Conservation (phyloP, 441 rosid genomes). For the Euphorbia schlechtendalii region DNA sequence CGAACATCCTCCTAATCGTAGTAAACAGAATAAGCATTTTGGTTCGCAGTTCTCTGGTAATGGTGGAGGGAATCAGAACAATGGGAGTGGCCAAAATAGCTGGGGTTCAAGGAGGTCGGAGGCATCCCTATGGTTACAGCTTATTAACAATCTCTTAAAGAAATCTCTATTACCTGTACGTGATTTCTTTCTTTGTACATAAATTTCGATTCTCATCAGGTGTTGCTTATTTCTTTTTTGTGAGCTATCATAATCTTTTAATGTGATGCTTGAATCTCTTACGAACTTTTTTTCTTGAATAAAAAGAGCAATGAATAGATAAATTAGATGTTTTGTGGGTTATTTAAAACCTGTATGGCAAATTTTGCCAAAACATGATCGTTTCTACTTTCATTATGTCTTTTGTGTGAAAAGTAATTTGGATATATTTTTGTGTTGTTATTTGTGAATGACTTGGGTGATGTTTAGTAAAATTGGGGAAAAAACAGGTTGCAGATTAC, state of each 20-base stretch:
- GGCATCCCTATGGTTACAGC: conserved; percentile 73
- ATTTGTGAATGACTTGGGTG: background rate
- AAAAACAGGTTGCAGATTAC: background rate
- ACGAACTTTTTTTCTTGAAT: background rate
- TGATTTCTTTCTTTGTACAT: conserved; percentile 8
- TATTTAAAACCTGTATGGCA: background rate
- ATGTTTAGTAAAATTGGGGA: background rate
- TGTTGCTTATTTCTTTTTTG: conserved; percentile 4
- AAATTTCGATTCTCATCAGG: conserved; percentile 4
- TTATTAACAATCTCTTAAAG: conserved; percentile 80
- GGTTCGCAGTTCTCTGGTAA: conserved; percentile 42
- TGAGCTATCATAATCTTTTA: conserved; percentile 11
- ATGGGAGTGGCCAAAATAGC: conserved; percentile 55
- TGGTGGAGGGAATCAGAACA: conserved; percentile 37
- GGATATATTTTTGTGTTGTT: background rate
- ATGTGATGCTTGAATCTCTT: background rate
- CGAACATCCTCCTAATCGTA: conserved; percentile 48
- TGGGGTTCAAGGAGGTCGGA: conserved; percentile 73
- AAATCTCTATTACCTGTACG: conserved; percentile 82
- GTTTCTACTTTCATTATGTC: background rate
- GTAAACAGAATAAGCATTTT: conserved; percentile 76
- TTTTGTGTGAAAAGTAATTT: background rate
- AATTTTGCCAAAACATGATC: conserved; percentile 10
- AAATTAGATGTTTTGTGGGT: background rate
- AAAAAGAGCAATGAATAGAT: background rate